phyloP scores from a whole-genome alignment of 768 basidiomycete genomes.

The Boletus subparvulus region DNA sequence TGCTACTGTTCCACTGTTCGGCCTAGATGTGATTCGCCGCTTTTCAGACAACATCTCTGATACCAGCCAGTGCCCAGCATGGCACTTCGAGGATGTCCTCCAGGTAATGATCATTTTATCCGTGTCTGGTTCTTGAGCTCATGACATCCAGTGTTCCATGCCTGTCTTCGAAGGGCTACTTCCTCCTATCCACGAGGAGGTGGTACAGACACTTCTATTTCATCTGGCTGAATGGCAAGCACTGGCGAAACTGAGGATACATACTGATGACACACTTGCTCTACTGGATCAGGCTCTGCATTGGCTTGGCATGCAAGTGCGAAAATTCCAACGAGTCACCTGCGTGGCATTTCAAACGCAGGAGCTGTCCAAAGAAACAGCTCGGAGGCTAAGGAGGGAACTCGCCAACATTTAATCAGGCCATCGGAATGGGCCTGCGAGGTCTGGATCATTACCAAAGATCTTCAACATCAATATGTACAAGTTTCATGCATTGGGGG shows the following conservation, averaged over 20 bases:
- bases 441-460: neutral
- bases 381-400: neutral
- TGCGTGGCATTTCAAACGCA: neutral
- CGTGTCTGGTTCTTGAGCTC: too few relatives aligned
- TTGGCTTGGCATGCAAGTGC: neutral
- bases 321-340: neutral
- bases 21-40: too few relatives aligned
- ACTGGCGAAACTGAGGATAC: neutral
- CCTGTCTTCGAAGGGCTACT: conserved; percentile 42
- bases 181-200: conserved; percentile 20
- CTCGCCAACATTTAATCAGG: neutral
- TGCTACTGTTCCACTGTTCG: too few relatives aligned
- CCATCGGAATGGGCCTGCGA: neutral
- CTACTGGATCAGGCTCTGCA: neutral
- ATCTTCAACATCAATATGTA: conserved; percentile 28
- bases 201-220: conserved; percentile 25
- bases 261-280: neutral
- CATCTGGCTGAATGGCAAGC: conserved; percentile 18
- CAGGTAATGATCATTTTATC: conserved; percentile 1
- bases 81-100: neutral
- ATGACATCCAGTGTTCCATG: conserved; percentile 32
- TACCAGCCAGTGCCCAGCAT: too few relatives aligned
- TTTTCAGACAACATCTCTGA: too few relatives aligned
- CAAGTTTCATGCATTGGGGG: conserved; percentile 29
- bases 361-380: neutral